These are phyloP conservation scores for Leccinum arenicola DNA, from an alignment of 768 basidiomycete species.

Conservation along the genomic window DNA sequence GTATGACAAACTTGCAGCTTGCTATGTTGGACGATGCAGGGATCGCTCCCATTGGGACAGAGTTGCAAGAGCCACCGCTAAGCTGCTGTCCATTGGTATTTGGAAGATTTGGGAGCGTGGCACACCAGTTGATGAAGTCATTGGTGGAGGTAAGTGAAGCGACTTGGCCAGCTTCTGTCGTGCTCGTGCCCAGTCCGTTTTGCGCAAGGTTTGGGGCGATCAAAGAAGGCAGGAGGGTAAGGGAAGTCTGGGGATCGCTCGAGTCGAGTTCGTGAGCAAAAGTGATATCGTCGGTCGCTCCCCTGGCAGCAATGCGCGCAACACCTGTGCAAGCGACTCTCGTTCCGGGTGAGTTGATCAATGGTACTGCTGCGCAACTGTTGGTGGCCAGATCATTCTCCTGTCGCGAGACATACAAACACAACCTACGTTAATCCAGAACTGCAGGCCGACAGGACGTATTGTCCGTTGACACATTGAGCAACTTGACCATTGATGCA, in stretches of 20 bases:
- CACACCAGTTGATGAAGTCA: slow-evolving; percentile 74
- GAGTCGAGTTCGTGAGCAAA: slow-evolving; percentile 17
- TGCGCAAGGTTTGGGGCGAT: slow-evolving; percentile 53
- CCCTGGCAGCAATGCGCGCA: slow-evolving; percentile 44
- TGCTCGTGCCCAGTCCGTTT: slow-evolving; percentile 39
- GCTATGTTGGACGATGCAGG: slow-evolving; percentile 50
- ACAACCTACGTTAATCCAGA: slow-evolving; percentile 19
- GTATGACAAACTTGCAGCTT: slow-evolving; percentile 48
- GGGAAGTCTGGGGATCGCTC: slow-evolving; percentile 21
- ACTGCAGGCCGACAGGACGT: slow-evolving; percentile 23
- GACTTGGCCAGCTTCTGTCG: slow-evolving; percentile 43
- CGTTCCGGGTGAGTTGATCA: slow-evolving; percentile 48
- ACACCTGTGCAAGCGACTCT: slow-evolving; percentile 49
- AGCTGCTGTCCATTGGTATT: slow-evolving; percentile 60
- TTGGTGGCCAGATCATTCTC: neutral
- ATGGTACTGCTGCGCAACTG: slow-evolving; percentile 43
- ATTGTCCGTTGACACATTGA: slow-evolving; percentile 50
- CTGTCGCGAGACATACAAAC: neutral
- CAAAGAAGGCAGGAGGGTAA: slow-evolving; percentile 45
- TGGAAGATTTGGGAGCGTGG: slow-evolving; percentile 43
- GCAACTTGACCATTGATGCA: slow-evolving; percentile 52
- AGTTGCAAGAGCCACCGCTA: slow-evolving; percentile 54
- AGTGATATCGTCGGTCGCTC: slow-evolving; percentile 20
- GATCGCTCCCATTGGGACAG: slow-evolving; percentile 61
- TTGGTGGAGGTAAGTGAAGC: slow-evolving; percentile 61